Evolutionary conservation across 1,139 yeast species (phyloP), one percentile per base, ranked within the genome.

Genomic region (Candida dubliniensis): DNA sequence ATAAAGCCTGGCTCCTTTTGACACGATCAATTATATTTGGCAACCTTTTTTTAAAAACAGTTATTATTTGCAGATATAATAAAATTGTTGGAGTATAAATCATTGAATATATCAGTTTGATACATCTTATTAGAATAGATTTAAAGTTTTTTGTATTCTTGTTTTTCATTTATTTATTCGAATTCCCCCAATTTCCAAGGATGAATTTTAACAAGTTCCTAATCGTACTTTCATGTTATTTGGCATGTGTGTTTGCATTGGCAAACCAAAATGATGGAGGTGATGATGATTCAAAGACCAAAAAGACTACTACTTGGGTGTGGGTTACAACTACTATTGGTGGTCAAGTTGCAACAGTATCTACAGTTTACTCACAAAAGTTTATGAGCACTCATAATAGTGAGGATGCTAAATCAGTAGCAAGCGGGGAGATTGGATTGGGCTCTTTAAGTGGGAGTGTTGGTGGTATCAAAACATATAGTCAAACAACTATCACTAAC

Each of bases 271-370:
- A 50, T 24, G 56, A 49, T 35, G 63, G 50, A 13, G 59, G 43
- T 5, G 52, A 37, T 13, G 47, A 42, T 2, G 46, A 48, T n/a
- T 51, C 56, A 3, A 53, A 57, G 9, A 42, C 57, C 14, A 49
- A 49, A 3, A 41, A 60, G 2, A 47, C 55, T 7, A 61, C 67
- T 5, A 55, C 64, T 13, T 36, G 34, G 10, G 67, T 70, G 2
- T 72, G 69, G 65, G 59, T 65, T 10, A 73, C 78, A 11, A 48
- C 62, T 31, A 72, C 77, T 6, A 51, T 57, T 1, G 50, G 56
- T 33, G 77, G 77, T 1, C 55, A 47, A 14, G 43, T 60, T 11
- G 53, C 62, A 1, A 66, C 66, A n/a, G 53, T 61, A n/a, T 58
- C 58, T 31, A 53, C 71, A 0, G 37, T 48, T 8, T 74, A 53